Conservation (phyloP, 257 asterid species). For the Solanum chiquidenum region DNA sequence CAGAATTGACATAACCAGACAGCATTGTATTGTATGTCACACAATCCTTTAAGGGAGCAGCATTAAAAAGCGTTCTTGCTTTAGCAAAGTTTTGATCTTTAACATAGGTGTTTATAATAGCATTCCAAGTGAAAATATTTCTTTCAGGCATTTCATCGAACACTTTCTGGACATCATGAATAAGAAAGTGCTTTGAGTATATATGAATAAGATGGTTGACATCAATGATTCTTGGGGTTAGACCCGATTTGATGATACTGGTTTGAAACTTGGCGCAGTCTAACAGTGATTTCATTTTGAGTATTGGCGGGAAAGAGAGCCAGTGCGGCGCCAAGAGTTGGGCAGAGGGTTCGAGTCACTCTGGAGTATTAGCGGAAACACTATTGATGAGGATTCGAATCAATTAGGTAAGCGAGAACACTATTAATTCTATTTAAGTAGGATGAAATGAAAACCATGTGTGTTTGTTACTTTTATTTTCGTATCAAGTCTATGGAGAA, state of each 20-base stretch:
- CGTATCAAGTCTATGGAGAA: too few relatives aligned
- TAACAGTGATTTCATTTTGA: slow-evolving; percentile 31
- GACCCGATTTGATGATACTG: slow-evolving; percentile 39
- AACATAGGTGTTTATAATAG: slow-evolving; percentile 47
- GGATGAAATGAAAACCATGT: too few relatives aligned
- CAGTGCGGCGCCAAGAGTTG: not conserved
- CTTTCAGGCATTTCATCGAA: slow-evolving; percentile 78
- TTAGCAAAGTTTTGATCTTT: slow-evolving; percentile 32
- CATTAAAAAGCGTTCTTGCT: slow-evolving; percentile 44
- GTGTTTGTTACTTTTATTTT: too few relatives aligned
- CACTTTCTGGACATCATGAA: slow-evolving; percentile 41
- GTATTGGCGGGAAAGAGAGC: not conserved
- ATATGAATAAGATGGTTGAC: slow-evolving; percentile 50
- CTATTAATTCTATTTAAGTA: too few relatives aligned
- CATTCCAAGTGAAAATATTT: slow-evolving; percentile 74
- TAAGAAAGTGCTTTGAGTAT: slow-evolving; percentile 34
- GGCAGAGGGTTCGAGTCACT: not conserved
- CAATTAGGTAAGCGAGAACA: too few relatives aligned
- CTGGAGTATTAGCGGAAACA: too few relatives aligned
- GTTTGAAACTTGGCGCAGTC: slow-evolving; percentile 52
- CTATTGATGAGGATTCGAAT: not conserved
- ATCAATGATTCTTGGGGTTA: slow-evolving; percentile 12
- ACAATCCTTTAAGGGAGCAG: slow-evolving; percentile 50
- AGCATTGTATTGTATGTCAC: slow-evolving; percentile 67
- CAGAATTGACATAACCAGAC: slow-evolving; percentile 49